These are phyloP conservation scores for Auricularia heimuer DNA, from an alignment of 768 basidiomycete species.

Conservation along the genomic window DNA sequence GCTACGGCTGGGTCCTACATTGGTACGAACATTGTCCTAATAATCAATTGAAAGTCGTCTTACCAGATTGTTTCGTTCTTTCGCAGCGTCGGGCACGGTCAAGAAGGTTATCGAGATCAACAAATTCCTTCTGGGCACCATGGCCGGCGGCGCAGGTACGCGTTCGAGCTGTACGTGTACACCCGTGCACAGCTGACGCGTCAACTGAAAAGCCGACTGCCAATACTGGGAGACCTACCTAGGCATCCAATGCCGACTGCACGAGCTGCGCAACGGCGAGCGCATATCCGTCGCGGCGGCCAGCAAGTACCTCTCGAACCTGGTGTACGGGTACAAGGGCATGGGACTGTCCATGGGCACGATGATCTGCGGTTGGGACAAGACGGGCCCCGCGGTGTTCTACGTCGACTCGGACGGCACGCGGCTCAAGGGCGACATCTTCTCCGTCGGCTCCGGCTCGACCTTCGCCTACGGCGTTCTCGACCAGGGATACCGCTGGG, in stretches of 20 bases:
- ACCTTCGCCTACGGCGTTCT: conserved; percentile 99
- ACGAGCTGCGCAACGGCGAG: conserved; percentile 93
- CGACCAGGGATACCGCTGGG: conserved; percentile 92
- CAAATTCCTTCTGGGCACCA: conserved; percentile 95
- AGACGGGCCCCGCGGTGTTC: conserved; percentile 94
- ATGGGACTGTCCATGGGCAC: conserved; percentile 99
- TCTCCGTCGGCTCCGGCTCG: conserved; percentile 96
- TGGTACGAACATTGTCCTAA: conserved; percentile 40
- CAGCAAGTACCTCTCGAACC: conserved; percentile 92
- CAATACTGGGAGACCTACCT: conserved; percentile 99
- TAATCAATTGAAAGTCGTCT: background rate
- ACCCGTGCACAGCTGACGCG: conserved; percentile 1
- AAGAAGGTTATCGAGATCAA: conserved; percentile 99
- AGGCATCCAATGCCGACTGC: conserved; percentile 92
- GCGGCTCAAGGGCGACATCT: conserved; percentile 91
- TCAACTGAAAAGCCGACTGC: conserved; percentile 57
- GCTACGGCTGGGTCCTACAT: conserved; percentile 97
- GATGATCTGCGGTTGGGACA: conserved; percentile 99
- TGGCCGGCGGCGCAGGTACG: conserved; percentile 97
- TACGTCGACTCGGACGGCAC: conserved; percentile 98
- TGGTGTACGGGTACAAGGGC: conserved; percentile 96
- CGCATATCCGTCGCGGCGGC: conserved; percentile 99
- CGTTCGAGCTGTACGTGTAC: conserved; percentile 11
- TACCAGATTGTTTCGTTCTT: background rate
- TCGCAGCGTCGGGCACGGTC: conserved; percentile 84